These are phyloP conservation scores for Trypanosoma theileri DNA, from an alignment of 208 protist genomes.

Conservation along the genomic window DNA sequence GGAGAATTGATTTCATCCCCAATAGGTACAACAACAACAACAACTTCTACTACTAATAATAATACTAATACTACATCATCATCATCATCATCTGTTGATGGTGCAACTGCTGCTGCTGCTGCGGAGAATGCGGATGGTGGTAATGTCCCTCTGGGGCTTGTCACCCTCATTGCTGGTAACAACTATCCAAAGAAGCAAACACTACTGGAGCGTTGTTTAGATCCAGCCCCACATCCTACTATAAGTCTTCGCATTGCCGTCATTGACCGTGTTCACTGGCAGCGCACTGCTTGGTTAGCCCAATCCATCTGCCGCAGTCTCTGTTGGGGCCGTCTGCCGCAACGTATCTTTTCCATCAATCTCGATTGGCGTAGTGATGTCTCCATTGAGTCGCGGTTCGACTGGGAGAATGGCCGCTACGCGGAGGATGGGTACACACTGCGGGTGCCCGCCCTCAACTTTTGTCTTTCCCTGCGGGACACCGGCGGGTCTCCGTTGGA, in stretches of 20 bases:
- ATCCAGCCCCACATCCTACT: slow-evolving; percentile 76
- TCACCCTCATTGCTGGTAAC: slow-evolving; percentile 72
- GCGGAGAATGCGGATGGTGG: slow-evolving; percentile 17
- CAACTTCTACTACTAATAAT: neutral
- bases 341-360: slow-evolving; percentile 77
- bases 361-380: slow-evolving; percentile 68
- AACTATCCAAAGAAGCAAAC: slow-evolving; percentile 64
- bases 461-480: slow-evolving; percentile 61
- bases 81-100: neutral
- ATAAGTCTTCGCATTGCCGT: slow-evolving; percentile 72
- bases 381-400: slow-evolving; percentile 55
- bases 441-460: slow-evolving; percentile 55
- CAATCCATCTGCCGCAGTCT: slow-evolving; percentile 68
- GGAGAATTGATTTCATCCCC: slow-evolving; percentile 55
- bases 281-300: slow-evolving; percentile 77
- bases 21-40: neutral
- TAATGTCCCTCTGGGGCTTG: slow-evolving; percentile 64
- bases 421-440: slow-evolving; percentile 48
- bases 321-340: slow-evolving; percentile 75
- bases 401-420: slow-evolving; percentile 42
- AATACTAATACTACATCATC: neutral
- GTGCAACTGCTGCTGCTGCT: neutral
- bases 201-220: slow-evolving; percentile 48
- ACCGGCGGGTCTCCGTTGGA: slow-evolving; percentile 64
- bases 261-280: slow-evolving; percentile 84